Evolutionary conservation across 495 filamentous ascomycete species (phyloP).

Genomic region (Daldinia grandis): DNA sequence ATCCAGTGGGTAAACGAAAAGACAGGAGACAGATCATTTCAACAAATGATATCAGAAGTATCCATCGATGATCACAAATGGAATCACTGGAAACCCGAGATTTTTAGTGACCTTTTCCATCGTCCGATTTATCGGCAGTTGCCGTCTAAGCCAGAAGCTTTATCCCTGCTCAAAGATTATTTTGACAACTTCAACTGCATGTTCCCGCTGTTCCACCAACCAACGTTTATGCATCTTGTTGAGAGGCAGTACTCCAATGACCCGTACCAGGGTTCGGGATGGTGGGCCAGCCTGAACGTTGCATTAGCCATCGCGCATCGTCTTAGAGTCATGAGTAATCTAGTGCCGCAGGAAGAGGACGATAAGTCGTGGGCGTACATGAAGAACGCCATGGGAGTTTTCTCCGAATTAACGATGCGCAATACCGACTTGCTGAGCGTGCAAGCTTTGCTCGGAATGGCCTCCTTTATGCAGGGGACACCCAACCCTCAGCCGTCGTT

Average conservation of each 20-base stretch:
- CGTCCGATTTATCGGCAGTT: slow-evolving; percentile 83
- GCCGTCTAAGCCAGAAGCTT: slow-evolving; percentile 80
- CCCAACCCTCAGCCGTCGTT: slow-evolving; percentile 96
- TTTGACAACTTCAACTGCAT: slow-evolving; percentile 99
- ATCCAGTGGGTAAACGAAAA: slow-evolving; percentile 99
- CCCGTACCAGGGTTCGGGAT: slow-evolving; percentile 95
- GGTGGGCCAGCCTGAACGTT: slow-evolving; percentile 98
- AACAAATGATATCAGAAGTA: slow-evolving; percentile 89
- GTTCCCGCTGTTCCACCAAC: slow-evolving; percentile 96
- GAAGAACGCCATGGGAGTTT: slow-evolving; percentile 94
- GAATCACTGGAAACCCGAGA: slow-evolving; percentile 95
- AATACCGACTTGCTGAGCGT: slow-evolving; percentile 96
- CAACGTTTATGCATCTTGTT: slow-evolving; percentile 96
- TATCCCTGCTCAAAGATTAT: slow-evolving; percentile 87
- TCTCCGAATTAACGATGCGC: slow-evolving; percentile 91
- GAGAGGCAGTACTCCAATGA: slow-evolving; percentile 90
- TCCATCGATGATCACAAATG: slow-evolving; percentile 89
- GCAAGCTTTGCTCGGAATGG: slow-evolving; percentile 96
- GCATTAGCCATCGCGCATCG: slow-evolving; percentile 91
- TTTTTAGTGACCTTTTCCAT: slow-evolving; percentile 92
- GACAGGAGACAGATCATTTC: slow-evolving; percentile 92
- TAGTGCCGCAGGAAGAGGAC: slow-evolving; percentile 89
- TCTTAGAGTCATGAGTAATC: slow-evolving; percentile 92
- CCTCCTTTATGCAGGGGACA: slow-evolving; percentile 94
- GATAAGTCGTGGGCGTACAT: slow-evolving; percentile 93